A percentile compares a stretch with the other conserved stretches of the same genome.
phyloP scores from a whole-genome alignment of 2,329 filamentous ascomycete genomes.

The Monosporascus sp. region DNA sequence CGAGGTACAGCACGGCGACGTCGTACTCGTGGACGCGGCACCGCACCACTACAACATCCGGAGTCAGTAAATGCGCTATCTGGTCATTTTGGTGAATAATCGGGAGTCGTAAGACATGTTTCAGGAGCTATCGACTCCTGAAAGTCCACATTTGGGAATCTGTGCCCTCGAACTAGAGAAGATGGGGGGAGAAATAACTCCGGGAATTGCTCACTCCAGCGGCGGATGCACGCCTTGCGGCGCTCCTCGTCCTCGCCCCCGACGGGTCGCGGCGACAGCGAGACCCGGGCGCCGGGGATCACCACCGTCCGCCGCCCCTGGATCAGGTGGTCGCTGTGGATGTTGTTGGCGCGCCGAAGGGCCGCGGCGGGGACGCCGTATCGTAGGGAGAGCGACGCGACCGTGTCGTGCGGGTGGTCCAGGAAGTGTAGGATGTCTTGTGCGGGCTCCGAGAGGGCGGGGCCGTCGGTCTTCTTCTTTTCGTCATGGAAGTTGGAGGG shows the following conservation, averaged over 20 bases:
- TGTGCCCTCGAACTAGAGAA: too few species aligned
- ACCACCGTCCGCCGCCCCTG: conserved; percentile 63
- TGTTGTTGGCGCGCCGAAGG: conserved; percentile 62
- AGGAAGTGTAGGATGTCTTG: conserved; percentile 72
- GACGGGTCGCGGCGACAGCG: conserved; percentile 64
- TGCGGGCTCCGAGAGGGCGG: conserved; percentile 26
- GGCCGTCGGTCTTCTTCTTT: conserved; percentile 25
- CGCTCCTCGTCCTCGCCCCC: conserved; percentile 70
- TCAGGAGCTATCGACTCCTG: too few species aligned
- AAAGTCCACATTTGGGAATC: too few species aligned
- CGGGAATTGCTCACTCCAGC: too few species aligned
- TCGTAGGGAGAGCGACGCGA: conserved; percentile 63
- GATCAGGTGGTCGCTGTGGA: conserved; percentile 68
- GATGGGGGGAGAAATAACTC: too few species aligned
- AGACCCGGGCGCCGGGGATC: conserved; percentile 64
- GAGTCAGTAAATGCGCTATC: too few species aligned
- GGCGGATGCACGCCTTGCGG: conserved; percentile 63
- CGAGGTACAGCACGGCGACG: conserved; percentile 68
- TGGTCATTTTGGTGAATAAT: too few species aligned
- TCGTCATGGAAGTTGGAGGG: not conserved
- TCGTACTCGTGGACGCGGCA: conserved; percentile 76
- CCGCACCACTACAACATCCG: too few species aligned
- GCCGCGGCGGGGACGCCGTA: conserved; percentile 63
- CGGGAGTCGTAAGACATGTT: too few species aligned
- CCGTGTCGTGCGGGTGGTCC: conserved; percentile 61